A percentile compares a stretch with the other conserved stretches of the same genome.
phyloP scores from a whole-genome alignment of 2,329 filamentous ascomycete species.

The Domatiomyces globalis region DNA sequence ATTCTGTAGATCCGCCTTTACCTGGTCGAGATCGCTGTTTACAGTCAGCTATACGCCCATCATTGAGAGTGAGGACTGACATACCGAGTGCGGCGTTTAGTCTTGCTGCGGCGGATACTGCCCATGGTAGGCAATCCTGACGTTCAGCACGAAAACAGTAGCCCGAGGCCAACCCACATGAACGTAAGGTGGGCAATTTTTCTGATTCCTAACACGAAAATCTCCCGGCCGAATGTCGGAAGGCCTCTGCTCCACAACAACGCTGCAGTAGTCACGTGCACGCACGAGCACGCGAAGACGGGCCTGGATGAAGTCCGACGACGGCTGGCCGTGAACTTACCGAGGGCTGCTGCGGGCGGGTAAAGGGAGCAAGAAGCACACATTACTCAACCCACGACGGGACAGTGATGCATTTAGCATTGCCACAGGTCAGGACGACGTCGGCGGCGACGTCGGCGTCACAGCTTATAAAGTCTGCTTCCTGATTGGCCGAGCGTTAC shows the following conservation, averaged over 20 bases:
- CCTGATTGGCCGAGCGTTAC: not conserved
- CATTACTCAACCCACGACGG: not conserved
- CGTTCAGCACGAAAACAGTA: not conserved
- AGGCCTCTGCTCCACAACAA: not conserved
- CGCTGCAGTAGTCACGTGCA: not conserved
- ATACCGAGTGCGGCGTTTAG: conserved; percentile 55
- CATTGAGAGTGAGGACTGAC: conserved; percentile 8
- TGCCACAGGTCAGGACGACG: not conserved
- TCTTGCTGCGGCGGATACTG: conserved; percentile 54
- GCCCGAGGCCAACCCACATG: not conserved
- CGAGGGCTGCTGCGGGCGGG: not conserved
- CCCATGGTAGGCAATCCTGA: conserved; percentile 42
- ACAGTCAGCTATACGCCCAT: conserved; percentile 8
- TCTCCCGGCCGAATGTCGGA: not conserved
- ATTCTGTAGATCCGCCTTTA: conserved; percentile 66
- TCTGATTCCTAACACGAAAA: not conserved
- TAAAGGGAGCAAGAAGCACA: not conserved
- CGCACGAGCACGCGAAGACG: not conserved
- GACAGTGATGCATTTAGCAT: not conserved
- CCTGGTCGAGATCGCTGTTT: conserved; percentile 75
- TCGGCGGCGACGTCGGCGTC: not conserved
- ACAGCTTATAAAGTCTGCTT: not conserved
- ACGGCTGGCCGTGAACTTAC: too few species aligned
- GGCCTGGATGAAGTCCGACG: not conserved
- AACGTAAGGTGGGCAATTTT: not conserved